A percentile compares a stretch with the other conserved stretches of the same genome.
Evolutionary conservation across 2,329 filamentous ascomycete species (phyloP).

Genomic region (Pseudocercospora crystallina): DNA sequence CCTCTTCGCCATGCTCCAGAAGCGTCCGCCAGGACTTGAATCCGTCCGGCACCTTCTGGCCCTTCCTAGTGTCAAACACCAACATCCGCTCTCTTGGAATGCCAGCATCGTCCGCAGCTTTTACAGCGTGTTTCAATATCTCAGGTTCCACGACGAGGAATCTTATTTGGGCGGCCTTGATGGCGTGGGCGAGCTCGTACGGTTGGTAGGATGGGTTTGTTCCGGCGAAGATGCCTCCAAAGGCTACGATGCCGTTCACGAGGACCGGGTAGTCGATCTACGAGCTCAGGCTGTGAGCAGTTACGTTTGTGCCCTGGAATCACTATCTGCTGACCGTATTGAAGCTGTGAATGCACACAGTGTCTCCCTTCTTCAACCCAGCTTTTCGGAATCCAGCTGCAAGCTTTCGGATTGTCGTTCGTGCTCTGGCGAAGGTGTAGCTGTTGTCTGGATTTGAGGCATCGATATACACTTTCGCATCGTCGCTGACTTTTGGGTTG

Average conservation of each 20-base stretch:
- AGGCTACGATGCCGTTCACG: constrained; percentile 29
- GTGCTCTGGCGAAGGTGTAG: constrained; percentile 45
- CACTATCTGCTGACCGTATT: constrained; percentile 39
- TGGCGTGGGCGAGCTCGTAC: constrained; percentile 34
- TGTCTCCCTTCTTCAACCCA: constrained; percentile 52
- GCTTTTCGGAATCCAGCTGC: constrained; percentile 51
- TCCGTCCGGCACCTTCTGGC: constrained; percentile 26
- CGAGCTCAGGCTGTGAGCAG: background rate
- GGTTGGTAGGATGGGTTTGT: constrained; percentile 38
- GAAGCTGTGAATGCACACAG: constrained; percentile 51
- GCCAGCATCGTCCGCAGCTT: constrained; percentile 38
- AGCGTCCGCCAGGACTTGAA: constrained; percentile 32
- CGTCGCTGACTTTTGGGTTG: constrained; percentile 44
- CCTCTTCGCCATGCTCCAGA: constrained; percentile 43
- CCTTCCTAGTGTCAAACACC: constrained; percentile 36
- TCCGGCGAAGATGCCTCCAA: constrained; percentile 36
- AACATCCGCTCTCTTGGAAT: constrained; percentile 44
- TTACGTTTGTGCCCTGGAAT: background rate
- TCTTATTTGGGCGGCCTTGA: constrained; percentile 31
- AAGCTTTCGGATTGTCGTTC: constrained; percentile 46
- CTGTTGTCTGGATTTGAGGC: constrained; percentile 39
- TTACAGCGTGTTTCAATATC: constrained; percentile 32
- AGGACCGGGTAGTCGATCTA: constrained; percentile 27
- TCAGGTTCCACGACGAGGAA: constrained; percentile 35
- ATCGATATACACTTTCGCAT: constrained; percentile 54